These are phyloP conservation scores for Myriosclerotinia curreyana DNA, from an alignment of 2,329 filamentous ascomycete species.

Conservation along the genomic window DNA sequence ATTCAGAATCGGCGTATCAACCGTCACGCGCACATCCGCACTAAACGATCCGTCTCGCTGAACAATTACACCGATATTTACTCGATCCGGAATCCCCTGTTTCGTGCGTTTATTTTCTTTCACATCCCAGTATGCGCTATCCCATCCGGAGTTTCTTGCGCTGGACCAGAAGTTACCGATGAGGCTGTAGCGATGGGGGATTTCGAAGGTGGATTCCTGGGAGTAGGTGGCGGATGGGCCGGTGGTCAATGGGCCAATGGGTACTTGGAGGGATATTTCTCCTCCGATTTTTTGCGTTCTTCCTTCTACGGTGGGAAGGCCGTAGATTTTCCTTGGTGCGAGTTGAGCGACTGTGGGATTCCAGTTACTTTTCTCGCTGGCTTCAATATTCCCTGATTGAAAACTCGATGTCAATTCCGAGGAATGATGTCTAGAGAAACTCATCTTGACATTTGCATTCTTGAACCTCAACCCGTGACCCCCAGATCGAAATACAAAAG, in stretches of 20 bases:
- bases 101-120: conserved; percentile 26
- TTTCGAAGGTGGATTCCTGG: conserved; percentile 23
- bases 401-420: not conserved
- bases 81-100: conserved; percentile 26
- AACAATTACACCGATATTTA: conserved; percentile 26
- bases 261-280: conserved; percentile 25
- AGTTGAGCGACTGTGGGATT: conserved; percentile 22
- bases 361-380: not conserved
- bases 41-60: conserved; percentile 19
- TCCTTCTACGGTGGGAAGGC: conserved; percentile 21
- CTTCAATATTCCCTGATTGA: not conserved
- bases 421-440: conserved; percentile 22
- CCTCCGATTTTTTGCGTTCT: conserved; percentile 20
- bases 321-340: conserved; percentile 28
- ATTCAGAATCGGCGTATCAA: conserved; percentile 28
- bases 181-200: conserved; percentile 21
- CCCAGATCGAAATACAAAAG: conserved; percentile 36
- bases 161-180: conserved; percentile 27
- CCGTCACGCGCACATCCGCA: conserved; percentile 26
- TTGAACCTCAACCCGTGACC: conserved; percentile 27
- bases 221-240: conserved; percentile 19
- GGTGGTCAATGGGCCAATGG: conserved; percentile 22
- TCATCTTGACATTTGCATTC: conserved; percentile 26
- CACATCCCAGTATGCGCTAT: conserved; percentile 28
- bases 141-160: conserved; percentile 21